phyloP scores from a whole-genome alignment of 768 basidiomycete species.

The Russula sp. region DNA sequence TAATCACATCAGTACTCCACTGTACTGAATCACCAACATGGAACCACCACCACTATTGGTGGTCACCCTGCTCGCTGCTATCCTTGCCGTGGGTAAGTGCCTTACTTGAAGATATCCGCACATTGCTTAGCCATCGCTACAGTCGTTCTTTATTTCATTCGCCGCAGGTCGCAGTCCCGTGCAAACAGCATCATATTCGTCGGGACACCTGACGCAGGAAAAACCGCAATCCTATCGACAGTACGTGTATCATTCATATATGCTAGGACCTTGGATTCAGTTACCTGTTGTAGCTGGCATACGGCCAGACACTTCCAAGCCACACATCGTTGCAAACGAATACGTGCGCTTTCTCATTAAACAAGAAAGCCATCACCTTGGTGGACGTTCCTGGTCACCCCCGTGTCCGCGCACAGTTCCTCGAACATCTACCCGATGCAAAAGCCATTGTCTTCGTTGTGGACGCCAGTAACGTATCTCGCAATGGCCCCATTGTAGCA shows the following conservation, averaged over 20 bases:
- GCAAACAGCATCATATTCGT: conserved; percentile 67
- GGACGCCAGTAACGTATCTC: conserved; percentile 69
- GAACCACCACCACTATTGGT: not conserved
- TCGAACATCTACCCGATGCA: conserved; percentile 53
- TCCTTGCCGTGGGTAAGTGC: conserved; percentile 4
- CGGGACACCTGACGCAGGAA: conserved; percentile 70
- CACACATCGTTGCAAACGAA: conserved; percentile 77
- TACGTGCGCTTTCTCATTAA: conserved; percentile 39
- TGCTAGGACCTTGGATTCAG: not conserved
- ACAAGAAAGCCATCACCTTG: conserved; percentile 42
- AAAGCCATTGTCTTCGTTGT: conserved; percentile 72
- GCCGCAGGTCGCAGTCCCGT: conserved; percentile 37
- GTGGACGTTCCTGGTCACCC: conserved; percentile 85
- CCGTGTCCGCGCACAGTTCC: conserved; percentile 66
- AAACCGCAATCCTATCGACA: conserved; percentile 68
- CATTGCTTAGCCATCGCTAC: conserved; percentile 28
- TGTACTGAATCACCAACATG: not conserved
- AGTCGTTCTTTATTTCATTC: conserved; percentile 35
- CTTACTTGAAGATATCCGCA: not conserved
- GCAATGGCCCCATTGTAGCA: conserved; percentile 67
- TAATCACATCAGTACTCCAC: not conserved
- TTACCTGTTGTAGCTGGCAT: conserved; percentile 46
- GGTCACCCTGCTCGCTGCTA: conserved; percentile 1
- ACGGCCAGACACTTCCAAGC: conserved; percentile 54
- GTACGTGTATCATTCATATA: conserved; percentile 35